phyloP scores from a whole-genome alignment of 1,139 yeast genomes.

The Saccharomyces hybrid region DNA sequence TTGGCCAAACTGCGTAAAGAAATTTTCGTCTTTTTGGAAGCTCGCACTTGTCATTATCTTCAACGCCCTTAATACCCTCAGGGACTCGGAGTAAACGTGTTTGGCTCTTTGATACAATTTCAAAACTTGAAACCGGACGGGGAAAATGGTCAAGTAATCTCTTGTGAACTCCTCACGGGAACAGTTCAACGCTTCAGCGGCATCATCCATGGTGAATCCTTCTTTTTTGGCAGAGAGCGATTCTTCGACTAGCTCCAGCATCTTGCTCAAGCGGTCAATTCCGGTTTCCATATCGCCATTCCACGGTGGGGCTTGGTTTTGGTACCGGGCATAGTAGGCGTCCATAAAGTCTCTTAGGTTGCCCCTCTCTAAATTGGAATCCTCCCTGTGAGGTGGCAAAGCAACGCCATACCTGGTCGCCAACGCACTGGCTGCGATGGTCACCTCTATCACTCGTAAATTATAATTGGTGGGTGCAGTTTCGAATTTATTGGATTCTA shows the following conservation, averaged over 20 bases:
- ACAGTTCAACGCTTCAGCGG: conserved; percentile 40
- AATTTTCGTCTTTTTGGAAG: conserved; percentile 22
- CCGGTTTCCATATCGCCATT: conserved; percentile 46
- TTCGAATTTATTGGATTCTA: conserved; percentile 57
- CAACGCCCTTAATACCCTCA: conserved; percentile 50
- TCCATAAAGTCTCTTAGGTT: conserved; percentile 61
- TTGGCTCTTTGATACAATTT: conserved; percentile 52
- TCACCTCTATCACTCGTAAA: conserved; percentile 62
- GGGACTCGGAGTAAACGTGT: conserved; percentile 60
- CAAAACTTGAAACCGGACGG: conserved; percentile 49
- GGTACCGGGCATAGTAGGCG: conserved; percentile 36
- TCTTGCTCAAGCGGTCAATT: conserved; percentile 35
- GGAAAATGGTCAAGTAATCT: conserved; percentile 45
- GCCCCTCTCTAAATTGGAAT: conserved; percentile 54
- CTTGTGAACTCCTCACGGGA: conserved; percentile 39
- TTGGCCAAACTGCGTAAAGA: conserved; percentile 41
- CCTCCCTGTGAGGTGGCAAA: conserved; percentile 35
- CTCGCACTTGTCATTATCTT: conserved; percentile 32
- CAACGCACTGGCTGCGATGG: conserved; percentile 52
- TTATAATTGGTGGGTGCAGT: conserved; percentile 67
- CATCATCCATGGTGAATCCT: conserved; percentile 48
- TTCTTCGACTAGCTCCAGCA: conserved; percentile 41
- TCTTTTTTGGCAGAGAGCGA: conserved; percentile 32
- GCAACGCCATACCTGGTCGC: conserved; percentile 42
- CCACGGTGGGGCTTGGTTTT: conserved; percentile 36